These are phyloP conservation scores for Pseudotsuga menziesii DNA, from an alignment of 75 land plant genomes.

Conservation along the genomic window DNA sequence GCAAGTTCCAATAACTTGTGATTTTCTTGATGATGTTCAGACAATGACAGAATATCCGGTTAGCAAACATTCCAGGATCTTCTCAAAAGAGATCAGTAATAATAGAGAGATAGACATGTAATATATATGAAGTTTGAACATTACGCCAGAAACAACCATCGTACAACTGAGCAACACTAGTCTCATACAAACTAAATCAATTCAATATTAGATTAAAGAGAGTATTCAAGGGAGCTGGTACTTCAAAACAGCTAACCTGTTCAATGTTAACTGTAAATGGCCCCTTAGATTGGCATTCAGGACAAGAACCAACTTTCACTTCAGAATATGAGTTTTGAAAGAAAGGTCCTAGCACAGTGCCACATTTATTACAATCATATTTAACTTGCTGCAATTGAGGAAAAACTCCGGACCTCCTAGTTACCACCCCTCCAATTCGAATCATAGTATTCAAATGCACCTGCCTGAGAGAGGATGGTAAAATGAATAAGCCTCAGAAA, in stretches of 20 bases:
- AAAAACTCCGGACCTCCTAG: constrained; percentile 93
- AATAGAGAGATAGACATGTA: neutral
- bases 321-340: constrained; percentile 91
- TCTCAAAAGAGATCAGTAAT: neutral
- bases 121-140: neutral
- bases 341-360: constrained; percentile 81
- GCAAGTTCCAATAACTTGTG: neutral
- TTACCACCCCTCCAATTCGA: constrained; percentile 96
- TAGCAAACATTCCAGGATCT: neutral
- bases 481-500: neutral
- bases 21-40: neutral
- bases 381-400: constrained; percentile 98
- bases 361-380: constrained; percentile 95
- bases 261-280: constrained; percentile 95
- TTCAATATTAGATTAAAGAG: neutral
- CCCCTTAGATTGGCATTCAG: constrained; percentile 97
- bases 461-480: constrained; percentile 42
- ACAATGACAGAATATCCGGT: neutral
- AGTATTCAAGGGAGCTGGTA: neutral
- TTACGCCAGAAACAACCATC: neutral
- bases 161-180: neutral
- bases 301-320: constrained; percentile 98
- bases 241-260: constrained; percentile 44
- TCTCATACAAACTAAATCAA: neutral
- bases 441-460: constrained; percentile 92